Conservation (phyloP, 495 filamentous ascomycete species). For the Penicillium samsonianum region DNA sequence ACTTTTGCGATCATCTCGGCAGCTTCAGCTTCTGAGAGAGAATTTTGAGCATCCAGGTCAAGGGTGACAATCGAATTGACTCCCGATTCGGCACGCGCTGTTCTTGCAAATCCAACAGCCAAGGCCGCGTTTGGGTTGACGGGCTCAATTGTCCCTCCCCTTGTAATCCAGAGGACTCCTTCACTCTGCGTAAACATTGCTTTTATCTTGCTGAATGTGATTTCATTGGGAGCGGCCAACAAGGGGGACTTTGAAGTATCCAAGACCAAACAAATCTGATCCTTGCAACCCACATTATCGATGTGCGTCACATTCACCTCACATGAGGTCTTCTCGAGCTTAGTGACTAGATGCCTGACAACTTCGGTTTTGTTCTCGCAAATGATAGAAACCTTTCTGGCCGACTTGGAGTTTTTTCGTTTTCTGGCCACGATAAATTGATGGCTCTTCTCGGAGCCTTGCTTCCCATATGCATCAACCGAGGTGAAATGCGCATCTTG, state of each 20-base stretch:
- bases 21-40: not conserved
- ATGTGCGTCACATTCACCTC: slow-evolving; percentile 13
- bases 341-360: not conserved
- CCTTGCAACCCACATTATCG: slow-evolving; percentile 12
- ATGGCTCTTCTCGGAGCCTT: not conserved
- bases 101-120: slow-evolving; percentile 32
- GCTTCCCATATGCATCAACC: not conserved
- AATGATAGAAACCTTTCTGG: slow-evolving; percentile 19
- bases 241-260: slow-evolving; percentile 12
- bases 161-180: slow-evolving; percentile 34
- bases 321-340: not conserved
- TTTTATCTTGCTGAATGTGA: slow-evolving; percentile 24
- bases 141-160: slow-evolving; percentile 20
- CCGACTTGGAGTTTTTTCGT: not conserved
- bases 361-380: slow-evolving; percentile 1
- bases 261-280: slow-evolving; percentile 31
- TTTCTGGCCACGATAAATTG: slow-evolving; percentile 8
- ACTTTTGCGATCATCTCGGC: slow-evolving; percentile 19
- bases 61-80: slow-evolving; percentile 30
- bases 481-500: slow-evolving; percentile 7
- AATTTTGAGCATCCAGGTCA: slow-evolving; percentile 24
- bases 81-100: slow-evolving; percentile 35
- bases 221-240: slow-evolving; percentile 6
- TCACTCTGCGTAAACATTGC: slow-evolving; percentile 21
- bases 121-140: slow-evolving; percentile 26